These are phyloP conservation scores for Quercus wislizeni DNA, from an alignment of 306 rosid species.

Conservation along the genomic window DNA sequence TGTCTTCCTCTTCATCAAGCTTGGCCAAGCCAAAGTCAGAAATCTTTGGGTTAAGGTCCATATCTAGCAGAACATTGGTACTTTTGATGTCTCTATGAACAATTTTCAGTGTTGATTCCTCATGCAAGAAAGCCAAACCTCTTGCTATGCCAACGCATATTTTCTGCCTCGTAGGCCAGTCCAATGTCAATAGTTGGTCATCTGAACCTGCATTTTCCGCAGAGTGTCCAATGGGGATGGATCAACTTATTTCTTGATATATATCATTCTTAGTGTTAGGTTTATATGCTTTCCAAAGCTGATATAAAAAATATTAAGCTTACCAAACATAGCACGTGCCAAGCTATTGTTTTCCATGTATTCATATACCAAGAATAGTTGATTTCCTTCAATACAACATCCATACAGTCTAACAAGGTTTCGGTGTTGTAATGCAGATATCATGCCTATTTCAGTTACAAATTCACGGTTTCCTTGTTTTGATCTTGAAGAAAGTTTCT, in stretches of 20 bases:
- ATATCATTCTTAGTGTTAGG: no score
- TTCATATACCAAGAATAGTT: slow-evolving; percentile 56
- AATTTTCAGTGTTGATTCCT: slow-evolving; percentile 59
- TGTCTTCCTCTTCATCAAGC: slow-evolving; percentile 55
- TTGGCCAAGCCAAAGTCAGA: slow-evolving; percentile 77
- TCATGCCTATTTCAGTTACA: slow-evolving; percentile 51
- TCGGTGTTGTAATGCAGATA: slow-evolving; percentile 60
- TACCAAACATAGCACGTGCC: no score
- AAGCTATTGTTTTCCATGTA: slow-evolving; percentile 56
- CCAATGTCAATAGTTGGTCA: slow-evolving; percentile 30
- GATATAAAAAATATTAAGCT: no score
- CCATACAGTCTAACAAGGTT: slow-evolving; percentile 63
- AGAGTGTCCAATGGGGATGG: no score
- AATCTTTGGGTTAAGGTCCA: slow-evolving; percentile 54
- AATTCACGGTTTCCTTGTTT: slow-evolving; percentile 56
- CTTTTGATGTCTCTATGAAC: slow-evolving; percentile 73
- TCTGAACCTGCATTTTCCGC: not conserved
- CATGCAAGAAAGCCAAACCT: slow-evolving; percentile 62
- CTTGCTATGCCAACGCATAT: slow-evolving; percentile 62
- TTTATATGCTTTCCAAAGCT: no score
- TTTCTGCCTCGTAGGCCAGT: slow-evolving; percentile 58
- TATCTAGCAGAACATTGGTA: slow-evolving; percentile 54
- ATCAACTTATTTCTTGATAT: not conserved
- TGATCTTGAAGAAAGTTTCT: slow-evolving; percentile 50
- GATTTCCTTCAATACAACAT: slow-evolving; percentile 53